Conservation (phyloP, 768 basidiomycete species). For the Kwoniella dejecticola region DNA sequence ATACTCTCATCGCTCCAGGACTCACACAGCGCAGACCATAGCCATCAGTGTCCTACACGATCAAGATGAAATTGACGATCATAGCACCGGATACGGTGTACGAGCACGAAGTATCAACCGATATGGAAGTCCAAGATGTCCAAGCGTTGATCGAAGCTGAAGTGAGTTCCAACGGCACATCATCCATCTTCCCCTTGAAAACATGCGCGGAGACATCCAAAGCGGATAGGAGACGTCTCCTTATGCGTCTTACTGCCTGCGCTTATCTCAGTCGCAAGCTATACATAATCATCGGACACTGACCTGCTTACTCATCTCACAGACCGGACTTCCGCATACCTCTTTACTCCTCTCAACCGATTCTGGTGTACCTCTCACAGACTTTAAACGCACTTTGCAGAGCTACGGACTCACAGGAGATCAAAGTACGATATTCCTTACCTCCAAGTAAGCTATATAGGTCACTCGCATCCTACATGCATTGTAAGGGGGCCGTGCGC, state of each 20-base stretch:
- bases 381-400: slow-evolving; percentile 31
- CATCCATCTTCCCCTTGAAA: neutral
- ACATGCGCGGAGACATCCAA: too few species aligned
- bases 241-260: too few species aligned
- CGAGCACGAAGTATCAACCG: slow-evolving; percentile 77
- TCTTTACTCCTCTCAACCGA: slow-evolving; percentile 37
- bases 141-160: slow-evolving; percentile 93
- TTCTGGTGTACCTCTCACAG: slow-evolving; percentile 39
- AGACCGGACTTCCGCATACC: slow-evolving; percentile 38
- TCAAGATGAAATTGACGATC: slow-evolving; percentile 56
- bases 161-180: slow-evolving; percentile 69
- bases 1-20: too few species aligned
- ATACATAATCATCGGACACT: too few species aligned
- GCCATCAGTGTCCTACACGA: slow-evolving; percentile 24
- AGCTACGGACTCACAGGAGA: slow-evolving; percentile 49
- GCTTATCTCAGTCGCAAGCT: too few species aligned
- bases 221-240: too few species aligned
- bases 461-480: neutral
- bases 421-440: slow-evolving; percentile 44
- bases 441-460: slow-evolving; percentile 36
- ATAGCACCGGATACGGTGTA: slow-evolving; percentile 57
- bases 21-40: too few species aligned
- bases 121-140: slow-evolving; percentile 89
- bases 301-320: neutral
- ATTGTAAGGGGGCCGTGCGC: neutral